phyloP scores from a whole-genome alignment of 129 eudicot species.

The Cynara cardunculus region DNA sequence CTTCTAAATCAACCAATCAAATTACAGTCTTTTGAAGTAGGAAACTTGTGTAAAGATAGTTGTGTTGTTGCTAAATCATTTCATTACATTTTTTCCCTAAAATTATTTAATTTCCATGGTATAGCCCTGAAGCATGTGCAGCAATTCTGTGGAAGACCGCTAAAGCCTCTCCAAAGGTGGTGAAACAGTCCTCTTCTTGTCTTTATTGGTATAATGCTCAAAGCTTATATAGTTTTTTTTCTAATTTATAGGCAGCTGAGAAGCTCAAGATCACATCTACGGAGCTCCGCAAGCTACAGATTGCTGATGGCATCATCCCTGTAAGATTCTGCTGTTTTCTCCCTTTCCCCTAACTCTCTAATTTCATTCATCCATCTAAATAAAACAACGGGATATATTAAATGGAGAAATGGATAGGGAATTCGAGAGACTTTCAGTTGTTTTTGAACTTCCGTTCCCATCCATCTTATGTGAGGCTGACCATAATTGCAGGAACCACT shows the following conservation, averaged over 20 bases:
- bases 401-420: neutral
- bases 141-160: constrained; percentile 91
- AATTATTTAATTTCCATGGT: constrained; percentile 12
- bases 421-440: too few relatives aligned
- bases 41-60: constrained; percentile 4
- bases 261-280: constrained; percentile 82
- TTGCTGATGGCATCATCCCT: constrained; percentile 75
- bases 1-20: neutral
- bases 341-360: neutral
- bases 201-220: neutral
- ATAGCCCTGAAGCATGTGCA: constrained; percentile 92
- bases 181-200: neutral
- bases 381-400: neutral
- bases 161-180: constrained; percentile 79
- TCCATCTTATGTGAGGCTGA: neutral
- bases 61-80: neutral
- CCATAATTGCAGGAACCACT: constrained; percentile 76
- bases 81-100: neutral
- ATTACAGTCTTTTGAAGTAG: neutral
- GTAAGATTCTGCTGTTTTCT: constrained; percentile 26
- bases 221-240: constrained; percentile 12
- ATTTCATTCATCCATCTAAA: neutral
- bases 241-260: constrained; percentile 73
- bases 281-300: constrained; percentile 61
- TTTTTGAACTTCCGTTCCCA: too few relatives aligned